Conservation (phyloP, 2,329 filamentous ascomycete species). For the Colletotrichum sp. region DNA sequence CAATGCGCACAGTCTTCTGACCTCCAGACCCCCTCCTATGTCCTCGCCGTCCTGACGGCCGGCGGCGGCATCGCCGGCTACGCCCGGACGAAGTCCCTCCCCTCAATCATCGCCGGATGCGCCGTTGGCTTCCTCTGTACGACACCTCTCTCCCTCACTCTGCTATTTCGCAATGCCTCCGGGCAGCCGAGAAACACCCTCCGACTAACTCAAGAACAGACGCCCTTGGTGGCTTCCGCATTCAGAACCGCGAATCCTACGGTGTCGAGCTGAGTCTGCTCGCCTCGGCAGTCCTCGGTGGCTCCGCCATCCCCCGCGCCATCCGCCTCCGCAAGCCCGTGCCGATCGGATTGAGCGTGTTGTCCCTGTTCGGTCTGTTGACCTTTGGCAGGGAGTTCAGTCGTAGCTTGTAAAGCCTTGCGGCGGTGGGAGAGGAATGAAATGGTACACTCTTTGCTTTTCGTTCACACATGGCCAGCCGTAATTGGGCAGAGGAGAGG, state of each 20-base stretch:
- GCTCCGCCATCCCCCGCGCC: constrained; percentile 84
- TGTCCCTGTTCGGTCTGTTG: constrained; percentile 80
- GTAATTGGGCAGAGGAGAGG: background rate
- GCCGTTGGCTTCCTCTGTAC: constrained; percentile 74
- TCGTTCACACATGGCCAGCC: background rate
- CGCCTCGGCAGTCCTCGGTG: constrained; percentile 83
- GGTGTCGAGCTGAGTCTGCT: constrained; percentile 89
- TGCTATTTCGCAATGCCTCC: background rate
- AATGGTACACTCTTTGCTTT: background rate
- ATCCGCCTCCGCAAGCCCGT: constrained; percentile 85
- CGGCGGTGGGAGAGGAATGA: background rate
- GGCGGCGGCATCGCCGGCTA: constrained; percentile 89
- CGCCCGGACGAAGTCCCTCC: constrained; percentile 81
- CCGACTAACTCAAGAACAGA: constrained; percentile 48
- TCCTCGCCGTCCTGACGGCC: constrained; percentile 83
- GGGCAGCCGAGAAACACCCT: background rate
- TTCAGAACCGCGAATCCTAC: constrained; percentile 76
- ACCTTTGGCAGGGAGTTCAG: constrained; percentile 77
- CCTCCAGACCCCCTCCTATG: constrained; percentile 70
- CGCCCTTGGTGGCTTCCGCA: constrained; percentile 79
- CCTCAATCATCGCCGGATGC: constrained; percentile 84
- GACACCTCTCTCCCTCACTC: constrained; percentile 25
- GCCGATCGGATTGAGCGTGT: constrained; percentile 76
- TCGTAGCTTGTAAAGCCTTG: constrained; percentile 37
- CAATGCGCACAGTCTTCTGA: constrained; percentile 27